phyloP scores from a whole-genome alignment of 805 yeast genomes.

The Lipomyces anomalus region DNA sequence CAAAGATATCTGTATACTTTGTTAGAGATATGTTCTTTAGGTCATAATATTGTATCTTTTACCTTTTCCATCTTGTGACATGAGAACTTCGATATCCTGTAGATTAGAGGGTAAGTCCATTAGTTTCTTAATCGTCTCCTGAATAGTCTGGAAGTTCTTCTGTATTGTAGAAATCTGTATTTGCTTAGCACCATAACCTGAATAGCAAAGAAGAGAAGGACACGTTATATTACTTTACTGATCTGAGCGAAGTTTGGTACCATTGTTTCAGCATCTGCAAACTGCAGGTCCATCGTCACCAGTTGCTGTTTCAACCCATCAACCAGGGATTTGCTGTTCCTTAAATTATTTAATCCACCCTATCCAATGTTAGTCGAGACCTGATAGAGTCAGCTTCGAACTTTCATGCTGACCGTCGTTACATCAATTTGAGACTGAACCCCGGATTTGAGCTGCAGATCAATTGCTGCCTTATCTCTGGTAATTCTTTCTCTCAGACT shows the following conservation, averaged over 20 bases:
- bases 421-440: slow-evolving; percentile 59
- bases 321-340: slow-evolving; percentile 3
- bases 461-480: slow-evolving; percentile 66
- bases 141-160: slow-evolving; percentile 66
- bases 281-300: slow-evolving; percentile 12
- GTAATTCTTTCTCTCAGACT: slow-evolving; percentile 32
- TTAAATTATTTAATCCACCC: slow-evolving; percentile 8
- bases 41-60: not conserved
- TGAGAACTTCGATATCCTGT: slow-evolving; percentile 45
- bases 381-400: not conserved
- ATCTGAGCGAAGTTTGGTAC: slow-evolving; percentile 66
- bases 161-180: slow-evolving; percentile 61
- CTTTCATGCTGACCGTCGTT: slow-evolving; percentile 35
- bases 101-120: slow-evolving; percentile 49
- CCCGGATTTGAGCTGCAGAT: slow-evolving; percentile 64
- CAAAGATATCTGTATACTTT: slow-evolving; percentile 11
- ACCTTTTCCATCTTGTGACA: slow-evolving; percentile 41
- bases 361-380: not conserved
- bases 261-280: slow-evolving; percentile 27
- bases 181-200: too few species aligned
- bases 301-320: not conserved
- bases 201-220: slow-evolving; percentile 1
- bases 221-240: slow-evolving; percentile 31
- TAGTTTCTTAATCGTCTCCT: slow-evolving; percentile 58
- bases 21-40: not conserved